phyloP scores from a whole-genome alignment of 2,329 filamentous ascomycete species.

The Neurospora crassa region DNA sequence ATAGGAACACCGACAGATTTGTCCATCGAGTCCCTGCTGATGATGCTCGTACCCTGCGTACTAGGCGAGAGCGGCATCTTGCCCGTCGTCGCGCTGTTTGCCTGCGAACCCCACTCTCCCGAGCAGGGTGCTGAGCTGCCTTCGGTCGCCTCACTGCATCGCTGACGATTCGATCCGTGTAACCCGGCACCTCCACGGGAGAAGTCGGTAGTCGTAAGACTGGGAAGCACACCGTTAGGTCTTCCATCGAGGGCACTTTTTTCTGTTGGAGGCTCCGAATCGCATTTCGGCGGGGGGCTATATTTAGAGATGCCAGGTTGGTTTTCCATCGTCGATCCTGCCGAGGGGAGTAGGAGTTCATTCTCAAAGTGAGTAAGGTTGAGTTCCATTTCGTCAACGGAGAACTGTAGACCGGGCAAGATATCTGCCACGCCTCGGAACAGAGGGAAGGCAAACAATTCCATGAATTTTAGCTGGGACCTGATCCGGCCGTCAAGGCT shows the following conservation, averaged over 20 bases:
- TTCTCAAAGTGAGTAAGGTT: constrained; percentile 68
- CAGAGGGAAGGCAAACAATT: constrained; percentile 83
- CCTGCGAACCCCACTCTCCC: constrained; percentile 53
- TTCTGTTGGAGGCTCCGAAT: constrained; percentile 21
- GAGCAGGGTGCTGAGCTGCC: constrained; percentile 45
- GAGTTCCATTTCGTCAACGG: constrained; percentile 66
- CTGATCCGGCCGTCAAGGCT: constrained; percentile 75
- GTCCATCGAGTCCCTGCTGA: constrained; percentile 49
- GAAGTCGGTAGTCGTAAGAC: constrained; percentile 32
- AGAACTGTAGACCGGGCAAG: constrained; percentile 75
- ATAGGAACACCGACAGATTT: constrained; percentile 34
- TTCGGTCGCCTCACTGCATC: constrained; percentile 53
- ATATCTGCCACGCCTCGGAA: constrained; percentile 84
- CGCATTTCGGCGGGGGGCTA: constrained; percentile 23
- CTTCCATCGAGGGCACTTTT: constrained; percentile 21
- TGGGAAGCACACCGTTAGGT: constrained; percentile 28
- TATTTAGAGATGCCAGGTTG: background rate
- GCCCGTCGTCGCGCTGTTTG: constrained; percentile 52
- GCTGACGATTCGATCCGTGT: constrained; percentile 31
- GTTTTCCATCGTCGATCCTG: background rate
- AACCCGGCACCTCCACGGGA: constrained; percentile 28
- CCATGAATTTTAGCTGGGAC: constrained; percentile 93
- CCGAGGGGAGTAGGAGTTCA: background rate
- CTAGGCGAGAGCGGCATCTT: constrained; percentile 57
- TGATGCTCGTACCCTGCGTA: constrained; percentile 56